These are phyloP conservation scores for Solanum stenotomum DNA, from an alignment of 257 asterid genomes.

Conservation along the genomic window DNA sequence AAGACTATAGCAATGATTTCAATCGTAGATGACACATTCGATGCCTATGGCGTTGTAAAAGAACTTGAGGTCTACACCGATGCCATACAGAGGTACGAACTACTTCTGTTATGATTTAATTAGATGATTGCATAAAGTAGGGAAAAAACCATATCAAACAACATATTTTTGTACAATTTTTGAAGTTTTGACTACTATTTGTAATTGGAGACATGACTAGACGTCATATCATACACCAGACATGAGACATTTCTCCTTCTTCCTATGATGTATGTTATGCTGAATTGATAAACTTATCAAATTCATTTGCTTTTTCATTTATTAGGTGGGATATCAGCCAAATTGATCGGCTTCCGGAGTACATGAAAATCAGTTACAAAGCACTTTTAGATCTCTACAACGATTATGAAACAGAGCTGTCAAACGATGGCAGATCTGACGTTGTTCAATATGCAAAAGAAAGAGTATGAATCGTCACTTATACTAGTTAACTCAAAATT, in stretches of 20 bases:
- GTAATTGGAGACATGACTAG: not conserved
- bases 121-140: not conserved
- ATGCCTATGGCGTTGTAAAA: not conserved
- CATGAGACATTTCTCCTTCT: not conserved
- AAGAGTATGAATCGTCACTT: not conserved
- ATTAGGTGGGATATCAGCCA: not conserved
- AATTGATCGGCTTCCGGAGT: not conserved
- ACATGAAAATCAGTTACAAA: not conserved
- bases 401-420: not conserved
- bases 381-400: not conserved
- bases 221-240: not conserved
- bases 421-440: not conserved
- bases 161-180: not conserved
- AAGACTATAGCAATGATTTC: not conserved
- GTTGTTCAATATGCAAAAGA: not conserved
- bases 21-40: not conserved
- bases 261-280: not conserved
- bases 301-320: not conserved
- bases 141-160: not conserved
- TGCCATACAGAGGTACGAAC: not conserved
- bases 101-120: not conserved
- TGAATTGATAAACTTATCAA: not conserved
- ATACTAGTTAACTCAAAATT: not conserved
- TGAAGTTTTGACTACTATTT: not conserved
- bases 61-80: not conserved